Evolutionary conservation across 106 monocot species (phyloP), one percentile per base, ranked within the genome.

Genomic region (Ottelia alismoides): DNA sequence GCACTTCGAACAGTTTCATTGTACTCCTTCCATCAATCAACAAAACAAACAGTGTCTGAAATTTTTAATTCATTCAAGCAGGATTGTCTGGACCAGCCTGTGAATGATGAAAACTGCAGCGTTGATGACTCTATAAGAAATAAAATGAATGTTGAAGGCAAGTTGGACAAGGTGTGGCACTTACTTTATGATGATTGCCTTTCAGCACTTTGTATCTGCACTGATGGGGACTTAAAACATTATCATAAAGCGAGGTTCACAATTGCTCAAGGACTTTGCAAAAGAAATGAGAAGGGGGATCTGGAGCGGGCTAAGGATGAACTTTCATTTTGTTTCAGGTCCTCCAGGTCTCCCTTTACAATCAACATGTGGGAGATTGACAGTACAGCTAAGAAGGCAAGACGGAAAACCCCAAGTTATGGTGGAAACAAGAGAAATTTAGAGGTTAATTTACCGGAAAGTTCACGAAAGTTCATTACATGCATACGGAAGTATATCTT

Each of bases 301-400:
- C 31, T 86, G 45, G 85, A 86, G 64, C 76, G 60, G 56, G 98
- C 90, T 55, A 98, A 75, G 61, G 89, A 98, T 49, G 96, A 98
- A 72, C 85, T 98, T 52, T 81, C 85, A 16, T 98, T 98, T 44
- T 98, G 98, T 63, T 98, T 98, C 62, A 85, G 82, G 68, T 98
- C 98, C 43, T 70, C 89, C 44, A 70, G 98, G 19, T 85, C 90
- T 31, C 68, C 85, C 23, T 98, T 98, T 52, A 98, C 90, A 17
- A 75, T 98, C 28, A 98, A 98, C 47, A 89, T 98, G 90, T 98
- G 98, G 98, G 98, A 98, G 72, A 98, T 98, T 66, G 98, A 98
- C 77, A 81, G 98, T 49, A 59, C 55, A 18, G 70, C 69, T 18
- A 85, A 74, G 70, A 90, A 82, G 57, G 85, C 79, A 61, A 79